Evolutionary conservation across 2,329 filamentous ascomycete species (phyloP), one percentile per base, ranked within the genome.

Genomic region (Fusarium sororula): DNA sequence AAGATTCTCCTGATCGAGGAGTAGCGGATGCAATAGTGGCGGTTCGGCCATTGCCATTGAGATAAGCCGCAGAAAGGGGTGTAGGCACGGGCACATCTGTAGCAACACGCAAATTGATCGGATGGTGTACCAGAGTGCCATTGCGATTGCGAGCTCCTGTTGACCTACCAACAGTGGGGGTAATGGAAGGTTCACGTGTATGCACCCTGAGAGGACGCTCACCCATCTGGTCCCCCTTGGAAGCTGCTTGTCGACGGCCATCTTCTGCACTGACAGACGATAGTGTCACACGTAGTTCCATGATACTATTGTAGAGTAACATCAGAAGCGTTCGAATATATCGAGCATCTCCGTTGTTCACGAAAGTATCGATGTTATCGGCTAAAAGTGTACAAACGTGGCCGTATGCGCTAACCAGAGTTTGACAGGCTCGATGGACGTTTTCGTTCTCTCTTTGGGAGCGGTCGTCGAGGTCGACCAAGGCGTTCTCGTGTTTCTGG

Each of bases 1-100:
- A 97, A 0, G 93, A 94, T 77, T 97, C 94, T 48, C 92, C 93
- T 13, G 94, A 97, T 30, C 93, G 91, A 51, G 94, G 94, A 2
- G 94, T 97, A n/a, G 87, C 88, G 72, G 84, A 90, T 63, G 81
- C 88, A 81, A 87, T 83, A 7, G 86, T 87, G 5, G 87, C 86
- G 35, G 87, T 87, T 28, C 89, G 86, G 20, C 84, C 79, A 30
- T 74, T 79, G 38, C 87, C 86, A 67, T 88, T 89, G 61, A 87
- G 79, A 57, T 86, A 88, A 1, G 86, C 83, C 38, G 83, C 77
- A 32, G 84, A 81, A n/a, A 75, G 62, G 7, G 80, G 78, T 18
- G 78, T 57, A 17, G 79, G 78, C 18, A 79, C 67, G 9, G 85
- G 82, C 13, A 89, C 85, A 71, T 91, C 88, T 1, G 89, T 91